phyloP scores from a whole-genome alignment of 805 yeast genomes.

The Starmerella roubikii region DNA sequence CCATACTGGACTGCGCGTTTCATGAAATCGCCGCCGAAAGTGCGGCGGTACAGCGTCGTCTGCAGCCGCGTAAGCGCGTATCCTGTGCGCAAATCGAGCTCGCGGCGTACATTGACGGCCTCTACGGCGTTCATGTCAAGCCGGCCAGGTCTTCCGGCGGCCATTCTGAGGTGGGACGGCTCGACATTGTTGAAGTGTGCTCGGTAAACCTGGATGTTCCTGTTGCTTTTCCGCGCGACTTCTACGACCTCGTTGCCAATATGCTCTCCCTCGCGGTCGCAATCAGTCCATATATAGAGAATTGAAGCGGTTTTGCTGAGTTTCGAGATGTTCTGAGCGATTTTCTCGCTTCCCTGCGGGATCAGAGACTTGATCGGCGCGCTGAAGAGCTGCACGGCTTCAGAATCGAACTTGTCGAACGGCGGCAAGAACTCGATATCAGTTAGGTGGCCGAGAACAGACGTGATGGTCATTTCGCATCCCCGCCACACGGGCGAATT shows the following conservation, averaged over 20 bases:
- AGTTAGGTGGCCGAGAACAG: constrained; percentile 78
- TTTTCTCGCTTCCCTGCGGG: constrained; percentile 32
- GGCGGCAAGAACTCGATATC: constrained; percentile 49
- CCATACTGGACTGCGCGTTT: constrained; percentile 61
- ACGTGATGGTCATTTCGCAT: constrained; percentile 79
- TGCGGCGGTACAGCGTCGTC: constrained; percentile 32
- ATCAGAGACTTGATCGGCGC: constrained; percentile 43
- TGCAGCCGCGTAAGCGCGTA: constrained; percentile 74
- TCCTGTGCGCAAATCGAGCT: constrained; percentile 80
- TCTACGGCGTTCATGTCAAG: constrained; percentile 58
- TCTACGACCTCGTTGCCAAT: constrained; percentile 73
- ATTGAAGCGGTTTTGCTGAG: constrained; percentile 49
- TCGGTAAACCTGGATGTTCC: constrained; percentile 43
- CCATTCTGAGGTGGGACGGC: constrained; percentile 50
- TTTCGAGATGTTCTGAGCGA: constrained; percentile 51
- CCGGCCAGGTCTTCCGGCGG: constrained; percentile 54
- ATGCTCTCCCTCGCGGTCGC: constrained; percentile 92
- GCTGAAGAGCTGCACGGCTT: constrained; percentile 52
- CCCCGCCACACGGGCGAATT: constrained; percentile 48
- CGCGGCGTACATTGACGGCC: constrained; percentile 79
- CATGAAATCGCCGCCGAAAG: constrained; percentile 23
- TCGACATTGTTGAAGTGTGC: constrained; percentile 85
- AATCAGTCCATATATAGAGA: constrained; percentile 95
- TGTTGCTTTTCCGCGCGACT: constrained; percentile 47
- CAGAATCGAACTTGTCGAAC: constrained; percentile 52